Conservation (phyloP, 352 stramenopile species). For the Phytopythium ostracodes region DNA sequence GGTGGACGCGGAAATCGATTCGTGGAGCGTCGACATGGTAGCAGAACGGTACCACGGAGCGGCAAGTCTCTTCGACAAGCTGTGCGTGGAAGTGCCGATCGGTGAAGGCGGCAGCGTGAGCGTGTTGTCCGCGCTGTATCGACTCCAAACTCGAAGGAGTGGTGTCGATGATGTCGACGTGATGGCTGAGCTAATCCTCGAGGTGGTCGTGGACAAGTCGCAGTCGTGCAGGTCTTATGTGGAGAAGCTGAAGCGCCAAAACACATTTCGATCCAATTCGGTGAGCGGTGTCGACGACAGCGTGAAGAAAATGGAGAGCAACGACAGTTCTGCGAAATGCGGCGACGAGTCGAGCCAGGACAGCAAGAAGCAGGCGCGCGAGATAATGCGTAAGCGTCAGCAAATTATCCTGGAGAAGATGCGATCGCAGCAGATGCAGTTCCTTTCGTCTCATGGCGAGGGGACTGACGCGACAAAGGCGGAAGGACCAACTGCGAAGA, state of each 20-base stretch:
- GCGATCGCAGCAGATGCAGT: constrained; percentile 70
- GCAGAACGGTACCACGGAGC: constrained; percentile 27
- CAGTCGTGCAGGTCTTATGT: constrained; percentile 17
- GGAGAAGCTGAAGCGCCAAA: constrained; percentile 4
- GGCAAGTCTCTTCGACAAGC: constrained; percentile 33
- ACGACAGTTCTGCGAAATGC: not conserved
- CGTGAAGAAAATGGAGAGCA: constrained; percentile 5
- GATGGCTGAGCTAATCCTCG: constrained; percentile 23
- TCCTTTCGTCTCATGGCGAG: constrained; percentile 46
- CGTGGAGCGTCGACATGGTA: constrained; percentile 21
- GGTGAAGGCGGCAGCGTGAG: constrained; percentile 7
- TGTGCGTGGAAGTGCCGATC: constrained; percentile 29
- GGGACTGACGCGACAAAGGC: constrained; percentile 11
- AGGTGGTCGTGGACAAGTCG: constrained; percentile 21
- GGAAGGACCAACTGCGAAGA: constrained; percentile 12
- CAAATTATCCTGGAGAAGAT: constrained; percentile 71
- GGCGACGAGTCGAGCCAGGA: constrained; percentile 1
- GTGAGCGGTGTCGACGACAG: not conserved
- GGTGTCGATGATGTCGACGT: constrained; percentile 21
- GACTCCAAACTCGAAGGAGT: constrained; percentile 14
- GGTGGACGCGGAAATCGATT: not conserved
- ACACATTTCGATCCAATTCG: not conserved
- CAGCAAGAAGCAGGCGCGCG: constrained; percentile 28
- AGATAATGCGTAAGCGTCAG: constrained; percentile 57
- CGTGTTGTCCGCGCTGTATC: constrained; percentile 24